Percentiles rank a stretch among this genome's conserved stretches.
Evolutionary conservation across 805 yeast genomes (phyloP).

Genomic region (Nadsonia fulvescens): DNA sequence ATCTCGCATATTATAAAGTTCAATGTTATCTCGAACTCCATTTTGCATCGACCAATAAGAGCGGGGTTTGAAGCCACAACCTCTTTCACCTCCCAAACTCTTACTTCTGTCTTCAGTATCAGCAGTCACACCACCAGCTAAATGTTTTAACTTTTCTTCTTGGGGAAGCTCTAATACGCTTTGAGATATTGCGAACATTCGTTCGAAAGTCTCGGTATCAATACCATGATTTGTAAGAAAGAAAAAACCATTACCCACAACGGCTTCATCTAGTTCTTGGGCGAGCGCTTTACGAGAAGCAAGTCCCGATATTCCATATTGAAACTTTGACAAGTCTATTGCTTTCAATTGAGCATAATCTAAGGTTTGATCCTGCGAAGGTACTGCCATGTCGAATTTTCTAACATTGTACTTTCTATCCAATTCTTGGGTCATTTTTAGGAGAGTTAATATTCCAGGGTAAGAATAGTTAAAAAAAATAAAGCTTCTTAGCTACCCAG

Average conservation of each 20-base stretch:
- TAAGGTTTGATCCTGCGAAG: too few species aligned
- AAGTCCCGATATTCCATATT: conserved; percentile 22
- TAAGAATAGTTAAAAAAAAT: too few species aligned
- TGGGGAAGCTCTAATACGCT: conserved; percentile 24
- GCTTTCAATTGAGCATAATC: conserved; percentile 19
- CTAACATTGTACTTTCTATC: too few species aligned
- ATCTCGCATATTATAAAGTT: conserved; percentile 26
- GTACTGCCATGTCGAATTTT: too few species aligned
- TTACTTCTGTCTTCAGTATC: conserved; percentile 16
- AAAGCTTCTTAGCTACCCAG: too few species aligned
- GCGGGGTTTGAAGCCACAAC: conserved; percentile 29
- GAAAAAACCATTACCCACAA: conserved; percentile 28
- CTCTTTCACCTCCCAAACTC: conserved; percentile 28
- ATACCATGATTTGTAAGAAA: conserved; percentile 26
- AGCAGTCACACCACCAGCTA: conserved; percentile 24
- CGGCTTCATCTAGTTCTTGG: conserved; percentile 21
- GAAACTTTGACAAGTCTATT: conserved; percentile 21
- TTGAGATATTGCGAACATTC: conserved; percentile 25
- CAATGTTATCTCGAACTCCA: conserved; percentile 27
- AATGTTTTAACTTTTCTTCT: conserved; percentile 21
- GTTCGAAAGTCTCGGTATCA: conserved; percentile 17
- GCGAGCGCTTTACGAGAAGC: conserved; percentile 21
- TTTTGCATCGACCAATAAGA: conserved; percentile 31
- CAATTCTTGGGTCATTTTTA: too few species aligned
- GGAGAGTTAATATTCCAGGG: too few species aligned